Conservation (phyloP, 164 flowering plant genomes). For the Sedum album region DNA sequence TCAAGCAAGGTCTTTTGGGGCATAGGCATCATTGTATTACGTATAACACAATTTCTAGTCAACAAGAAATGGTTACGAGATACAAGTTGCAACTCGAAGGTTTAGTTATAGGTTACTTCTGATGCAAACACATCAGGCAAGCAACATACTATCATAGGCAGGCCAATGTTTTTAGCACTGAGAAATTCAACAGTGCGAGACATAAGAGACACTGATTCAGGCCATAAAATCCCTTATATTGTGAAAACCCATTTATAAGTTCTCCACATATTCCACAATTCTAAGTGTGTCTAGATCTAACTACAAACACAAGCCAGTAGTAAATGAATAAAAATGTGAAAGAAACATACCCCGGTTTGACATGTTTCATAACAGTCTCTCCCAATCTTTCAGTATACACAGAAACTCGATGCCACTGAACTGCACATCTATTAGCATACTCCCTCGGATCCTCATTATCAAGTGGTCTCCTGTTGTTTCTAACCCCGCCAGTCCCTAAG, state of each 20-base stretch:
- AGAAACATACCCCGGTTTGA: slow-evolving; percentile 58
- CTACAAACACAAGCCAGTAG: background rate
- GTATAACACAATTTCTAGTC: background rate
- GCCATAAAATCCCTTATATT: no score
- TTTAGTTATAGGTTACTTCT: background rate
- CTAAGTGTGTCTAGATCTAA: no score
- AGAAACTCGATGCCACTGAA: slow-evolving; percentile 92
- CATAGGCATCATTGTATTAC: background rate
- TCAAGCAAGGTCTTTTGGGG: background rate
- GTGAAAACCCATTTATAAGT: background rate
- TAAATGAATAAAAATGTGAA: no score
- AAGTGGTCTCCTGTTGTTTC: slow-evolving; percentile 72
- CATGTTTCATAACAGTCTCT: slow-evolving; percentile 42
- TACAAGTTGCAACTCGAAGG: background rate
- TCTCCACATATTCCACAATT: no score
- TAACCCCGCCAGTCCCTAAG: slow-evolving; percentile 85
- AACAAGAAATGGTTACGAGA: background rate
- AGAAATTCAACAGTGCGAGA: background rate
- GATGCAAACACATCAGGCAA: background rate
- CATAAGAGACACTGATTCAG: background rate
- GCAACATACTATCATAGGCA: background rate
- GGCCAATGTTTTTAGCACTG: background rate
- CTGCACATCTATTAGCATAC: slow-evolving; percentile 65
- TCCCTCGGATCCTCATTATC: slow-evolving; percentile 72
- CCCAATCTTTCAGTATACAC: slow-evolving; percentile 68